Base-by-base conservation (phyloP, 306 rosid species). In the Vigna hirtella region DNA sequence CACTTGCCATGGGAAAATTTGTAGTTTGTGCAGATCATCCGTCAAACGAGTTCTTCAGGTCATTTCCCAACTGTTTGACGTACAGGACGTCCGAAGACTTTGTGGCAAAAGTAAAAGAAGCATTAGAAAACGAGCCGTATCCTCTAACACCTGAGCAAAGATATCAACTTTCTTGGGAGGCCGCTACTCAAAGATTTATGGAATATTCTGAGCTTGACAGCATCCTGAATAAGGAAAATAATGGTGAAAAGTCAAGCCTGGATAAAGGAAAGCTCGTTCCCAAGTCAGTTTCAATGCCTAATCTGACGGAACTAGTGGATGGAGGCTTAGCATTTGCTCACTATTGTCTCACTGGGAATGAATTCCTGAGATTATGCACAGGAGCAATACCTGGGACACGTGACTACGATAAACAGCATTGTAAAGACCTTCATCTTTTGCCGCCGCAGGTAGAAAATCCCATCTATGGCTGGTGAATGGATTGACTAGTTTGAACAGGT, bases 1-100 rank as follows among this genome's bases (percentile, higher is more conserved):
- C 99, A 10, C 99, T 95, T 83, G 98, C 98, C 48, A 93, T 95
- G 99, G 99, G 99, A 22, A 95, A 95, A 84, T 93, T 95, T 85
- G 98, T 95, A 71, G 80, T 95, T 67, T 95, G 99, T 70, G 99
- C 97, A 6, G 94, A 95, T 71, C 98, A 93, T 76, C 99, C 99
- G 10, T 95, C 99, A 69, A 93, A 95, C 22, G 90, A 93, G 82
- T 95, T 93, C 87, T 95, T 95, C 86, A 85, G 82, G 68, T 88
- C 99, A 16, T 95, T 95, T 76, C 98, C 98, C 74, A 95, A 95
- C 51, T 95, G 98, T 85, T 87, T 93, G 85, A 91, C 90, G 61
- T 95, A 89, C 90, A 89, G 81, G 73, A 88, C 99, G 64, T 81
- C 98, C 0, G 93, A 93, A 79, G 99, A 95, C 80, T 95, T 93